These are phyloP conservation scores for Globisporangium radiosum DNA, from an alignment of 352 stramenopile species.

Conservation along the genomic window DNA sequence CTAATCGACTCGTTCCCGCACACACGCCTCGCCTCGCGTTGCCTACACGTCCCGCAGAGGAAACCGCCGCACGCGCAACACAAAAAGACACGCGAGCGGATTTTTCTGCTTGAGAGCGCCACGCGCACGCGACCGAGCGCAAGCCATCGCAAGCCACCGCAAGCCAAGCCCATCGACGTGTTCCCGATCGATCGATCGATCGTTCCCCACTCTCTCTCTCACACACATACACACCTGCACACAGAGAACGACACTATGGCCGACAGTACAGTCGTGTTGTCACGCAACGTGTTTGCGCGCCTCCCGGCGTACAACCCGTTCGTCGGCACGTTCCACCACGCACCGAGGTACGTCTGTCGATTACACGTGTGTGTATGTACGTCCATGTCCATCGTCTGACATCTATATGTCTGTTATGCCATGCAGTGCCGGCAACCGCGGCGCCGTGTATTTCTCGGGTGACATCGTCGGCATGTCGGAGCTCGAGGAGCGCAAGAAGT, in stretches of 20 bases:
- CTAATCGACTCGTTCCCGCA: not conserved
- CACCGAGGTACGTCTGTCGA: conserved; percentile 48
- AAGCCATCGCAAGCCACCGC: not conserved
- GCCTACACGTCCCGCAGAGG: not conserved
- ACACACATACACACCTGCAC: not conserved
- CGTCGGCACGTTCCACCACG: conserved; percentile 86
- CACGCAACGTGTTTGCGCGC: conserved; percentile 74
- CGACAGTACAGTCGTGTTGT: conserved; percentile 32
- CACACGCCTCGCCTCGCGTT: not conserved
- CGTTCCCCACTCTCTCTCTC: too few species aligned
- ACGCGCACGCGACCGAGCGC: too few species aligned
- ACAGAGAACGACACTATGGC: conserved; percentile 17
- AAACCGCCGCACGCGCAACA: not conserved
- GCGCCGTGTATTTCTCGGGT: conserved; percentile 82
- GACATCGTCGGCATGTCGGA: conserved; percentile 86
- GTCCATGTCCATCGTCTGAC: not conserved
- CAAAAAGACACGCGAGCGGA: not conserved
- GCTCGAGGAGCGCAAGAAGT: conserved; percentile 87
- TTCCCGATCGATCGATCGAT: too few species aligned
- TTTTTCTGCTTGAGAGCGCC: not conserved
- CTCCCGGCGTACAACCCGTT: conserved; percentile 86
- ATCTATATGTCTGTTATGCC: not conserved
- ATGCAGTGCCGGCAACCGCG: conserved; percentile 70
- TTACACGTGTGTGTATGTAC: not conserved
- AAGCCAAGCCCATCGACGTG: not conserved